Conservation (phyloP, 371 early-diverging fungal species). For the Syncephalastrum sp. region DNA sequence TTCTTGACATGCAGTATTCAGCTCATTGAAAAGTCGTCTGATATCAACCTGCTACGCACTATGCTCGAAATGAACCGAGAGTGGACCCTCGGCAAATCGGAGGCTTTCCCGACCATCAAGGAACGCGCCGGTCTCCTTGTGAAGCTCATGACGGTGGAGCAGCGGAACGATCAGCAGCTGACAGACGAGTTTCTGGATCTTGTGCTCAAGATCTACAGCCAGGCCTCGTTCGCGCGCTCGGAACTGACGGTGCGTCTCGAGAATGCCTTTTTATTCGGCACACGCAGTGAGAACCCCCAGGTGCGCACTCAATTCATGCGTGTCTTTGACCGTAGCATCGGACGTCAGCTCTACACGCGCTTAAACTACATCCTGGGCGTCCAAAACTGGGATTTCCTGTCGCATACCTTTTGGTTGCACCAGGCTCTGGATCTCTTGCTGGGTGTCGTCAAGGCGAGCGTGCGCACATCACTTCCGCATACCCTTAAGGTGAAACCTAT, state of each 20-base stretch:
- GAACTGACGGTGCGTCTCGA: conserved; percentile 94
- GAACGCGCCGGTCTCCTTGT: conserved; percentile 91
- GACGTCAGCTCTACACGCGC: conserved; percentile 63
- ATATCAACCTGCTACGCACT: conserved; percentile 66
- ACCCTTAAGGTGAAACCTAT: conserved; percentile 55
- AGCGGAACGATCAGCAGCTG: conserved; percentile 61
- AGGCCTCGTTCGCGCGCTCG: conserved; percentile 75
- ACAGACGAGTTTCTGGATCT: conserved; percentile 83
- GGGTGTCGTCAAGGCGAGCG: conserved; percentile 58
- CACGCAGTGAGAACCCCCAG: conserved; percentile 72
- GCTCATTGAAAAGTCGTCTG: conserved; percentile 80
- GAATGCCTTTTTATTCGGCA: conserved; percentile 91
- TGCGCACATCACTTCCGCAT: conserved; percentile 40
- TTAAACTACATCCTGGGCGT: conserved; percentile 88
- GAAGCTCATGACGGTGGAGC: conserved; percentile 86
- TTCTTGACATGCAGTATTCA: conserved; percentile 81
- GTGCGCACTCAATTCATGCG: conserved; percentile 79
- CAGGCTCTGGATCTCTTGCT: conserved; percentile 88
- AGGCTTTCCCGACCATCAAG: conserved; percentile 93
- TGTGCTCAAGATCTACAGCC: conserved; percentile 85
- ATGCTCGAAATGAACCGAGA: conserved; percentile 83
- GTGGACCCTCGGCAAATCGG: conserved; percentile 82
- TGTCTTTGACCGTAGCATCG: conserved; percentile 81
- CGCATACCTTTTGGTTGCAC: conserved; percentile 86
- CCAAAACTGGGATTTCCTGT: conserved; percentile 95